These are phyloP conservation scores for Leishmania martiniquensis DNA, from an alignment of 208 protist genomes.

Conservation along the genomic window DNA sequence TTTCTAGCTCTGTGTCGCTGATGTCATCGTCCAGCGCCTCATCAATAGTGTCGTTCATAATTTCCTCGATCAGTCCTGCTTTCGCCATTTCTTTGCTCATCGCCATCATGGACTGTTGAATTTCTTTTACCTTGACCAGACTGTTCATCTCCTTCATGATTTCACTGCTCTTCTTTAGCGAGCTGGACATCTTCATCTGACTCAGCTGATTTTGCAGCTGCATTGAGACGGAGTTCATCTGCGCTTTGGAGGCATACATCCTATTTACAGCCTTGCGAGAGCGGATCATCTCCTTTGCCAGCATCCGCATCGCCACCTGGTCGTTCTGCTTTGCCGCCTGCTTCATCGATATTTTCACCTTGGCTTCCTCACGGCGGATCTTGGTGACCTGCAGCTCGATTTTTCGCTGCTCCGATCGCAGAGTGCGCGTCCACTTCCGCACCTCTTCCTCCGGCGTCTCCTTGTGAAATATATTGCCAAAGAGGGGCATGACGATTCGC, in stretches of 20 bases:
- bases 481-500: slow-evolving; percentile 30
- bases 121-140: slow-evolving; percentile 77
- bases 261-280: slow-evolving; percentile 80
- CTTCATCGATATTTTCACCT: slow-evolving; percentile 83
- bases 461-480: slow-evolving; percentile 65
- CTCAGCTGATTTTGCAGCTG: slow-evolving; percentile 86
- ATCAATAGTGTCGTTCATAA: slow-evolving; percentile 91
- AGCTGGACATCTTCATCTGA: slow-evolving; percentile 80
- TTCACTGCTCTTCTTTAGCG: slow-evolving; percentile 65
- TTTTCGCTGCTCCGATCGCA: slow-evolving; percentile 83
- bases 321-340: slow-evolving; percentile 83
- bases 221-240: slow-evolving; percentile 92
- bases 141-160: slow-evolving; percentile 92
- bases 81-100: slow-evolving; percentile 91
- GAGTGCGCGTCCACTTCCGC: slow-evolving; percentile 71
- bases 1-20: slow-evolving; percentile 86
- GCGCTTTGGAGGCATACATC: slow-evolving; percentile 87
- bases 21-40: slow-evolving; percentile 82
- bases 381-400: slow-evolving; percentile 82
- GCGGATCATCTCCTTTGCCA: slow-evolving; percentile 84
- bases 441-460: slow-evolving; percentile 77
- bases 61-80: slow-evolving; percentile 91
- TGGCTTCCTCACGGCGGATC: slow-evolving; percentile 86
- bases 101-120: slow-evolving; percentile 77
- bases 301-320: slow-evolving; percentile 69